Evolutionary conservation across 2,329 filamentous ascomycete genomes (phyloP), one percentile per base, ranked within the genome.

Genomic region (Trichothecium sympodiale): DNA sequence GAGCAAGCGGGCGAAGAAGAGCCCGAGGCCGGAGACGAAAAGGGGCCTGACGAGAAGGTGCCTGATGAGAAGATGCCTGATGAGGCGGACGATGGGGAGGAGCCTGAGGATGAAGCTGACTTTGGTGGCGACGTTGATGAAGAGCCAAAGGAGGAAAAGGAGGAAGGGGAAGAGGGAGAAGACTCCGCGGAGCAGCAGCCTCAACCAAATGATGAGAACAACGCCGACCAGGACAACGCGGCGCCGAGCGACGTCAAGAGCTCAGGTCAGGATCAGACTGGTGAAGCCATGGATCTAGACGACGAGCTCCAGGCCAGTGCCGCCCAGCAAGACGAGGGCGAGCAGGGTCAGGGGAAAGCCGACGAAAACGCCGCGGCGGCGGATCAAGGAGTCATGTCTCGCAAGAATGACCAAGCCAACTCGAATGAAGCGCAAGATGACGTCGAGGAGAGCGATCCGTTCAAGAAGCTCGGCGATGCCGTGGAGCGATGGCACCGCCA

Each of bases 401-500:
- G 61, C 28, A 57, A 62, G 9, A 64, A 69, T 36, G 64, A 73
- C 28, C 56, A 62, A 3, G 38, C 33, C 6, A 33, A 38, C 17
- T 29, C 9, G 35, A 29, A 25, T 25, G 34, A 39, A n/a, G 17
- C 29, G 3, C 17, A 32, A 17, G 17, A 36, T 15, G 35, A 36
- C 4, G 54, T 61, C n/a, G 62, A 69, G n/a, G 54, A 58, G 32
- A 59, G 67, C 31, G 77, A 91, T 46, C 83, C 87, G 1, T 94
- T 95, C 69, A 91, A 91, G 62, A 93, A 94, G 52, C 74, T 98
- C 20, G 91, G 91, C 16, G 87, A 98, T 61, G 82, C 86, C 5
- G 68, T 98, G 23, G 88, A 96, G 55, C 77, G 81, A 47, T 98
- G 88, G 85, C 88, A 96, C 56, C 76, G 84, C 39, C 84, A 87